Evolutionary conservation across 2,329 filamentous ascomycete genomes (phyloP).

Genomic region (Colletotrichum phormii): DNA sequence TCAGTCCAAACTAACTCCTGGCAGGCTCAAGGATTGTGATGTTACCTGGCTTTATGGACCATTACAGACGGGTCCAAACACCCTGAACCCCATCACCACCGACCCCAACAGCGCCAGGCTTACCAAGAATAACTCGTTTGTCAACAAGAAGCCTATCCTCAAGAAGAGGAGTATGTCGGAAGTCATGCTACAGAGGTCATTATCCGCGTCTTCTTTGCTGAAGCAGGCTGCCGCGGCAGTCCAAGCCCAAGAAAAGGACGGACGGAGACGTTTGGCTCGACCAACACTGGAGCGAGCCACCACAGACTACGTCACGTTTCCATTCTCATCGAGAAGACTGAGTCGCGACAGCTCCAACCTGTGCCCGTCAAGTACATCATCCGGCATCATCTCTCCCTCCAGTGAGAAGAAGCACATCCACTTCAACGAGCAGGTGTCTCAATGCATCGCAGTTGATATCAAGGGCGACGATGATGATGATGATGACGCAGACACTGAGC

Average conservation of each 20-base stretch:
- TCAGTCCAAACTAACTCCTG: conserved; percentile 24
- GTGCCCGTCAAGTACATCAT: conserved; percentile 75
- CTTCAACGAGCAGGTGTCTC: conserved; percentile 95
- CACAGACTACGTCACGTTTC: conserved; percentile 77
- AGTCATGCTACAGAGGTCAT: conserved; percentile 88
- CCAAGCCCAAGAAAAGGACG: conserved; percentile 79
- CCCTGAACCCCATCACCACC: conserved; percentile 59
- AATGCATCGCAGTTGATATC: conserved; percentile 92
- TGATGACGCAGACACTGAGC: conserved; percentile 60
- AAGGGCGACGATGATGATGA: conserved; percentile 83
- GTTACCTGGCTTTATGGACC: conserved; percentile 98
- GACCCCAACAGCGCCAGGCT: conserved; percentile 53
- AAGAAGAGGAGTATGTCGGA: conserved; percentile 98
- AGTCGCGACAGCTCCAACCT: conserved; percentile 74
- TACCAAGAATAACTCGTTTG: conserved; percentile 71
- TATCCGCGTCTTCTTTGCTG: conserved; percentile 88
- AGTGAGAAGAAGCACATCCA: conserved; percentile 87
- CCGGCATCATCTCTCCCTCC: conserved; percentile 73
- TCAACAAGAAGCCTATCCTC: conserved; percentile 87
- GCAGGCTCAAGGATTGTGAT: conserved; percentile 95
- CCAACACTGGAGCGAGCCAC: conserved; percentile 70
- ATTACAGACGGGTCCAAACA: conserved; percentile 77
- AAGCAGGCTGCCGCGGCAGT: conserved; percentile 90
- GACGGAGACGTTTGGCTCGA: conserved; percentile 59
- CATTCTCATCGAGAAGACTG: conserved; percentile 70